Base-by-base conservation (phyloP, 768 basidiomycete species). In the Suillus plorans region DNA sequence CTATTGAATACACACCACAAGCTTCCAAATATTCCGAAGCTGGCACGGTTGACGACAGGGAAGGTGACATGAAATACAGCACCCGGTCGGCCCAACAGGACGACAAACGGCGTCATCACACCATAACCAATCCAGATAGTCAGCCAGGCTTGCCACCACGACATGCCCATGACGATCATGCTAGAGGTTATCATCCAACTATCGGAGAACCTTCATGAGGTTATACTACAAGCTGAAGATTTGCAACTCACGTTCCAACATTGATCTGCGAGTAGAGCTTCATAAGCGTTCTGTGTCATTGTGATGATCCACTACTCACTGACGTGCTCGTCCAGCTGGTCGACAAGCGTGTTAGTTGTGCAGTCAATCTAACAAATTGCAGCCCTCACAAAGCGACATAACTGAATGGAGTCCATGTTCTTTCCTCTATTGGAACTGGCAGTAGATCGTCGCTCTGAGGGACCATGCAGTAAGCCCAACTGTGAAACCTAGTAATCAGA, bases 61-160 rank as follows among this genome's bases (percentile, higher is more conserved):
- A 89, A 89, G 1, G 87, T 88, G 68, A 90, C 76, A 69, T 91
- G 90, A 71, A 86, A 86, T 14, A 88, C 79, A 1, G 89, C 90
- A 50, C 90, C 90, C 6, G 88, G 88, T 28, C 87, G 82, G 16
- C 88, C 90, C 72, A 89, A 90, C 62, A 89, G 71, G 14, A 86
- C 86, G 63, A 93, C 82, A 77, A 93, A 88, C 0, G 85, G 85
- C 2, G 87, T 85, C 20, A 85, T 83, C 62, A 86, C 67, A 1
- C 71, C 85, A 75, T 81, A 88, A 47, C 80, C 85, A 39, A 88
- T 66, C 86, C 86, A 88, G n/a, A 88, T 86, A 63, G 84, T 89
- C 63, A 91, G 80, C 87, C 90, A 89, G 12, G 90, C 86, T 74
- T 90, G 88, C 89, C 89, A 91, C 89, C 88, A 90, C 0, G 86